These are phyloP conservation scores for Hortiboletus flavorubellus DNA, from an alignment of 768 basidiomycete species.

Conservation along the genomic window DNA sequence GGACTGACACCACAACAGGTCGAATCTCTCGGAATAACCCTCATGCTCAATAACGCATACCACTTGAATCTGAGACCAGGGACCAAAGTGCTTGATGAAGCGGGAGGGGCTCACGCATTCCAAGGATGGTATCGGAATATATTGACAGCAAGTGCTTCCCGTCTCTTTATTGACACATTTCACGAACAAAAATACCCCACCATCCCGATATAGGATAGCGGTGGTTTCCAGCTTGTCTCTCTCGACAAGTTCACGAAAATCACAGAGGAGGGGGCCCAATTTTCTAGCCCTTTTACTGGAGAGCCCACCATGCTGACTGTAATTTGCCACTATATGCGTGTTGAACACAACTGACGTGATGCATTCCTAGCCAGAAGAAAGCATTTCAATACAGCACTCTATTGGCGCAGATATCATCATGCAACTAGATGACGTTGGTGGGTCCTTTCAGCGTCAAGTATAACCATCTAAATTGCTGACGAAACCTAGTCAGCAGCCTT, in stretches of 20 bases:
- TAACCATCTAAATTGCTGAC: not conserved
- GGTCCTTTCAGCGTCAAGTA: slow-evolving; percentile 24
- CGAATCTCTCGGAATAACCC: slow-evolving; percentile 73
- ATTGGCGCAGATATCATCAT: slow-evolving; percentile 95
- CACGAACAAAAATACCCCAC: not conserved
- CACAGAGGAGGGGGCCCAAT: slow-evolving; percentile 85
- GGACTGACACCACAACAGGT: slow-evolving; percentile 85
- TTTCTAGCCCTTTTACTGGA: slow-evolving; percentile 81
- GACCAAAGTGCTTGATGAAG: slow-evolving; percentile 63
- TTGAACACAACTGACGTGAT: slow-evolving; percentile 3
- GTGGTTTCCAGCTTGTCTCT: slow-evolving; percentile 87
- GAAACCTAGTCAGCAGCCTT: slow-evolving; percentile 64
- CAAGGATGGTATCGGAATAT: slow-evolving; percentile 88
- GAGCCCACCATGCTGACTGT: slow-evolving; percentile 88
- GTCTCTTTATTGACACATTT: not conserved
- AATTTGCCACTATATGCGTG: slow-evolving; percentile 20
- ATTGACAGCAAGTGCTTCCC: slow-evolving; percentile 56
- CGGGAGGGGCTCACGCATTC: slow-evolving; percentile 85
- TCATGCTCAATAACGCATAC: slow-evolving; percentile 89
- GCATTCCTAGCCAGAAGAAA: slow-evolving; percentile 73
- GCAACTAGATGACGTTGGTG: slow-evolving; percentile 91
- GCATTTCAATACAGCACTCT: slow-evolving; percentile 84
- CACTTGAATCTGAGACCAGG: slow-evolving; percentile 88
- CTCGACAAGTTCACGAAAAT: slow-evolving; percentile 81
- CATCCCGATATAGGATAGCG: slow-evolving; percentile 60